These are phyloP conservation scores for Pelargonium cotyledonis DNA, from an alignment of 441 rosid genomes.

Conservation along the genomic window DNA sequence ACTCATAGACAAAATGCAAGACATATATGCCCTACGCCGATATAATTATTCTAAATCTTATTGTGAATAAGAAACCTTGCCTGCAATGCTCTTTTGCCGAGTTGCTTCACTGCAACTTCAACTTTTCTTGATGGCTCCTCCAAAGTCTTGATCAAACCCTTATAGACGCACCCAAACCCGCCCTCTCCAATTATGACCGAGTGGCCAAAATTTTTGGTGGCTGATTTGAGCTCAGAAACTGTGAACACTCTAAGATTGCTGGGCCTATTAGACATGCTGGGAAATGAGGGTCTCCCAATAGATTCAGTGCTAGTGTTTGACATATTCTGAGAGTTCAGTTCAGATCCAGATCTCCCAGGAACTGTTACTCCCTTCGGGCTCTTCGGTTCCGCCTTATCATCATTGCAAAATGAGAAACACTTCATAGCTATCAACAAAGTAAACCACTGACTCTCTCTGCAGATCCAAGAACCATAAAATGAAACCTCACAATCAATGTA, in stretches of 20 bases:
- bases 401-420: conserved; percentile 56
- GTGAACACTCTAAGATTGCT: conserved; percentile 60
- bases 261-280: conserved; percentile 41
- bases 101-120: conserved; percentile 61
- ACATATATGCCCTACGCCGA: too few species aligned
- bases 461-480: conserved; percentile 23
- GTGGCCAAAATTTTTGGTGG: conserved; percentile 58
- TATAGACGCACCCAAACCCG: conserved; percentile 64
- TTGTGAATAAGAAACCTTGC: conserved; percentile 23
- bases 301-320: conserved; percentile 53
- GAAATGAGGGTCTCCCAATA: conserved; percentile 38
- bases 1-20: too few species aligned
- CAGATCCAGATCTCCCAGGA: conserved; percentile 42
- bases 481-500: conserved; percentile 6
- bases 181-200: conserved; percentile 67
- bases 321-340: conserved; percentile 47
- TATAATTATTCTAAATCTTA: too few species aligned
- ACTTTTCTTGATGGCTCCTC: conserved; percentile 41
- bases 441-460: conserved; percentile 23
- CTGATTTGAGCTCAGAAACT: conserved; percentile 50
- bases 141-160: conserved; percentile 36
- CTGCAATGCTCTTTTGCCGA: conserved; percentile 53
- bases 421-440: conserved; percentile 39
- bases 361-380: conserved; percentile 31
- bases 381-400: conserved; percentile 46